Evolutionary conservation across 345 rosid species (phyloP), one percentile per base, ranked within the genome.

Genomic region (Populus alba): DNA sequence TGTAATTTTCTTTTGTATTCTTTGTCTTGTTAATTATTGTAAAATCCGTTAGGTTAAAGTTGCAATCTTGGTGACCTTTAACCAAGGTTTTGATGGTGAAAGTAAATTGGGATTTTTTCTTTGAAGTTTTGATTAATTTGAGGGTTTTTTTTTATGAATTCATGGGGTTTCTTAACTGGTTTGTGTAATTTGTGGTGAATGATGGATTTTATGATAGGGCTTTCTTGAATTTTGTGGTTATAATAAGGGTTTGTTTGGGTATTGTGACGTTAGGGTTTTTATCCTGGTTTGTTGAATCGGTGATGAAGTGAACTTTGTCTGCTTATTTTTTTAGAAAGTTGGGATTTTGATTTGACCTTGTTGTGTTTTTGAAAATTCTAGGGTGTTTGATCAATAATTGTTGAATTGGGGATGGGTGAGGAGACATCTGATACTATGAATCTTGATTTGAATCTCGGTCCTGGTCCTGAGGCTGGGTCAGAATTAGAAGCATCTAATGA

Each of bases 371-470:
- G 70, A 67, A 70, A 53, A 65, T 71, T 49, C 23, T 76, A 79
- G 84, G 81, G 37, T 45, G 71, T 47, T 79, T 65, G 75, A 38
- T 61, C 75, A 47, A 67, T 70, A 73, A 59, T 79, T 75, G 68
- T 74, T 63, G 55, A 63, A 38, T 75, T 80, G 81, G 77, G 74
- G 75, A 92, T 93, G 98, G 92, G 84, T 53, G 97, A 92, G 68
- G 95, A 88, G 84, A 83, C 89, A 75, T 85, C 91, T 41, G 95
- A 92, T 73, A 85, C 94, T 37, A 93, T 95, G 98, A 93, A 95
- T 82, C 99, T 95, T 51, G 99, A 95, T 85, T 89, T 95, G 92
- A 95, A 95, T 80, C 88, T 95, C 72, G 96, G 96, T 51, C 99
- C 98, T 71, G 91, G 77, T 80, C 94, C 96, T 53, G 99, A 91